These are phyloP conservation scores for Vanrija sp. DNA, from an alignment of 1,284 basidiomycete species.

Conservation along the genomic window DNA sequence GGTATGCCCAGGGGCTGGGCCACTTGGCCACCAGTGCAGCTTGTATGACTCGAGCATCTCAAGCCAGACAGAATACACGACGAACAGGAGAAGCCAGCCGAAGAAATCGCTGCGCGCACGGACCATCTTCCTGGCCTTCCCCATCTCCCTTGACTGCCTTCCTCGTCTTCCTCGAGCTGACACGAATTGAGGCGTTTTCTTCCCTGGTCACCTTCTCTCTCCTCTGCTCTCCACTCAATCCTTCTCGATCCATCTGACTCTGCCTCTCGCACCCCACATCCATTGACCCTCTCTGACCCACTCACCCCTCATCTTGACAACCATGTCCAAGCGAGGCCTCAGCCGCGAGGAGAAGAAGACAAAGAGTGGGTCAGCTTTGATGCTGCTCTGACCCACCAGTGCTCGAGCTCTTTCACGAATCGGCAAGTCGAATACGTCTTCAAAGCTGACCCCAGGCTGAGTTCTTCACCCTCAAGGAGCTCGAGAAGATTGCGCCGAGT, in stretches of 20 bases:
- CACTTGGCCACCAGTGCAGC: too few species aligned
- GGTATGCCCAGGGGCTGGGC: too few species aligned
- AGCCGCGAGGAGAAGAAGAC: constrained; percentile 47
- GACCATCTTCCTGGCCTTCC: too few species aligned
- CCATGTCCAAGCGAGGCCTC: constrained; percentile 45
- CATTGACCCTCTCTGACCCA: background rate
- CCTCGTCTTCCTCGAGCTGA: background rate
- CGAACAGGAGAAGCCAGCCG: too few species aligned
- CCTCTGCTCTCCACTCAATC: background rate
- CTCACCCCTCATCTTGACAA: background rate
- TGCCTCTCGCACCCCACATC: background rate
- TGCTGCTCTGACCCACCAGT: constrained; percentile 43
- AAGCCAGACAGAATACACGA: too few species aligned
- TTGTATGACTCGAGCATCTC: too few species aligned
- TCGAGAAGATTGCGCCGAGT: constrained; percentile 63
- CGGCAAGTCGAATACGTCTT: constrained; percentile 52
- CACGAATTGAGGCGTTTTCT: background rate
- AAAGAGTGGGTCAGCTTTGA: constrained; percentile 31
- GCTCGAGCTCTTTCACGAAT: constrained; percentile 84
- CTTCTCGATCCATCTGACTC: too few species aligned
- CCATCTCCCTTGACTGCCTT: too few species aligned
- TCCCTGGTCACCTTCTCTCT: background rate
- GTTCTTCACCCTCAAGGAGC: constrained; percentile 79
- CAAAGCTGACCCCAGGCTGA: constrained; percentile 61
- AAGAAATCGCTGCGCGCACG: too few species aligned